A percentile compares a stretch with the other conserved stretches of the same genome.
These are phyloP conservation scores for Zoysia pacifica DNA, from an alignment of 176 grass and related monocot species.

Conservation along the genomic window DNA sequence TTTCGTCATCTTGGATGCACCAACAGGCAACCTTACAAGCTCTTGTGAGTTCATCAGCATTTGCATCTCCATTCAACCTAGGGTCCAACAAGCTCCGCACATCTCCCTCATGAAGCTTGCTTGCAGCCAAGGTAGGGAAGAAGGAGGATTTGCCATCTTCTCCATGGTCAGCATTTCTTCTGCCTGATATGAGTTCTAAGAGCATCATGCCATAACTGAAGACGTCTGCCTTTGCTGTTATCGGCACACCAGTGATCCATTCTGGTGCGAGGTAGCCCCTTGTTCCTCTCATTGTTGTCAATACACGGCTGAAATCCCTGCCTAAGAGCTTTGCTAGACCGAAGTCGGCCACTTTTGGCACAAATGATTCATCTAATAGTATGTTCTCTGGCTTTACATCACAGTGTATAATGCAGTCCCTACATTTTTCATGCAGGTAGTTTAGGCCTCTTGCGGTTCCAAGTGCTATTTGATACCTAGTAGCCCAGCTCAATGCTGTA, in stretches of 20 bases:
- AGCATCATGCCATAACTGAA: constrained; percentile 94
- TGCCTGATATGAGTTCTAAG: constrained; percentile 79
- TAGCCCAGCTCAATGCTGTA: constrained; percentile 49
- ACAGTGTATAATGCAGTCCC: constrained; percentile 88
- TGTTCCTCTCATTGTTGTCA: constrained; percentile 88
- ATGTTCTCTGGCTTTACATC: constrained; percentile 94
- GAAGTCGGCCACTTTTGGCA: constrained; percentile 82
- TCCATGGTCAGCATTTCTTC: constrained; percentile 57
- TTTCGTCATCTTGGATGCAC: constrained; percentile 95
- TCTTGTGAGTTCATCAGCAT: constrained; percentile 60
- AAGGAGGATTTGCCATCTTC: constrained; percentile 38
- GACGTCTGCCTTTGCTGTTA: constrained; percentile 83
- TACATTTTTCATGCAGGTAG: constrained; percentile 80
- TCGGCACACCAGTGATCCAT: constrained; percentile 74
- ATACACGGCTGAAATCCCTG: constrained; percentile 79
- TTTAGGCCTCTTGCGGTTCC: constrained; percentile 75
- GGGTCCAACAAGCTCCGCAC: constrained; percentile 57
- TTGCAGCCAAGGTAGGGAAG: constrained; percentile 65
- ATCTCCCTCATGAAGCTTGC: constrained; percentile 63
- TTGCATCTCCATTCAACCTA: constrained; percentile 56
- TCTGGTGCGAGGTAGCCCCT: constrained; percentile 86
- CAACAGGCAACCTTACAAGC: constrained; percentile 85
- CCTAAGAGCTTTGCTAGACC: constrained; percentile 81
- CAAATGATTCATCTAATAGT: constrained; percentile 69
- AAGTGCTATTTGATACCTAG: constrained; percentile 73